Base-by-base conservation (phyloP, 1,284 basidiomycete genomes). In the Ceratobasidium sp. region DNA sequence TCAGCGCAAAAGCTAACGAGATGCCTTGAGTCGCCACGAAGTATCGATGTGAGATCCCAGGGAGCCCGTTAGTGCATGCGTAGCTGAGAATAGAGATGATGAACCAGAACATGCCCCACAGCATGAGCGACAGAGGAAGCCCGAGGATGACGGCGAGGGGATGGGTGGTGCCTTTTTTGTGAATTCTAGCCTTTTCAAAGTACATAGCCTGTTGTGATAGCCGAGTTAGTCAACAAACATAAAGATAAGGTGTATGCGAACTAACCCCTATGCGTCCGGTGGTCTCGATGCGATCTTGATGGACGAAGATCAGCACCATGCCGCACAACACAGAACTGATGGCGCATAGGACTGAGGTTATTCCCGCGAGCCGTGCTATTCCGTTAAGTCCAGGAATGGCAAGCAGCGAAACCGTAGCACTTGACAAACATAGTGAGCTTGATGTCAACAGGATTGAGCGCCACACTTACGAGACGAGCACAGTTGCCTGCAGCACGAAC, bases 91-190 rank as follows among this genome's bases (percentile, higher is more conserved):
- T 29, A 5, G 53, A 14, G 29, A 56, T 24, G 17, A 56, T 56
- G 53, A 56, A 56, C 53, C 53, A 56, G 24, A 56, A 56, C 14
- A 56, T 29, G 53, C 53, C 24, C 53, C 53, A 56, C 14, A 56
- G 24, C 53, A 56, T 56, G 2, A 56, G 22, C 2, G 53, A n/a
- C 14, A 29, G 31, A 14, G 53, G 53, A 15, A 56, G 53, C 6
- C 53, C 31, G 15, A 56, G 31, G n/a, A 56, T 27, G 5, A 56
- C 2, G 2, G 53, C 53, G 24, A 56, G 53, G 9, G 31, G 14
- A 15, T 24, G 53, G 5, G 53, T 56, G 22, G 53, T 24, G 17
- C 53, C 53, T 2, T 2, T 29, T 27, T 24, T 24, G 24, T 14
- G 19, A 29, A 56, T 2, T 14, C 29, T 56, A 6, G 22, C 53